These are phyloP conservation scores for Solanum pennellii DNA, from an alignment of 257 asterid species.

Conservation along the genomic window DNA sequence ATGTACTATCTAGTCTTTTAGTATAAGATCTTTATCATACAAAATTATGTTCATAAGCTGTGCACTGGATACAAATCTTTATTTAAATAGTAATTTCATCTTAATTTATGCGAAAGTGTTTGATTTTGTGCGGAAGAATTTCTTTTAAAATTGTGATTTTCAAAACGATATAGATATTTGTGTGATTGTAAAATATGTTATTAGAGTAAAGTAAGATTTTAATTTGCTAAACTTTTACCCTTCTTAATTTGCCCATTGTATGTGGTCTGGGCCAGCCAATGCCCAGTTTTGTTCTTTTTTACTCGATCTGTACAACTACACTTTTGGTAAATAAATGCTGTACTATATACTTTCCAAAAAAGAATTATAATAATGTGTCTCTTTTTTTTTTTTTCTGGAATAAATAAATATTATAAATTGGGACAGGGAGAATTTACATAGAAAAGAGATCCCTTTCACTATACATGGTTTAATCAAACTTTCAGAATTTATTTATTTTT, in stretches of 20 bases:
- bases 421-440: neutral
- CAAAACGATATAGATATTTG: neutral
- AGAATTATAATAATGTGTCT: no score
- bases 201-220: neutral
- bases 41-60: neutral
- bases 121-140: neutral
- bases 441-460: neutral
- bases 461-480: no score
- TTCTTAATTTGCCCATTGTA: neutral
- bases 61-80: neutral
- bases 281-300: neutral
- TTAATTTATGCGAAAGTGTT: no score
- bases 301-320: neutral
- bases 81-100: neutral
- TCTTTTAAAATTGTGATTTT: neutral
- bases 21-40: neutral
- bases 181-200: neutral
- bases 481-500: no score
- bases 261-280: neutral
- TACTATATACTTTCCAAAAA: neutral
- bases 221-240: neutral
- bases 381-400: no score
- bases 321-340: neutral
- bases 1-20: neutral
- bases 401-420: neutral